Base-by-base conservation (phyloP, 2,329 filamentous ascomycete genomes). In the Calonectria pteridis region DNA sequence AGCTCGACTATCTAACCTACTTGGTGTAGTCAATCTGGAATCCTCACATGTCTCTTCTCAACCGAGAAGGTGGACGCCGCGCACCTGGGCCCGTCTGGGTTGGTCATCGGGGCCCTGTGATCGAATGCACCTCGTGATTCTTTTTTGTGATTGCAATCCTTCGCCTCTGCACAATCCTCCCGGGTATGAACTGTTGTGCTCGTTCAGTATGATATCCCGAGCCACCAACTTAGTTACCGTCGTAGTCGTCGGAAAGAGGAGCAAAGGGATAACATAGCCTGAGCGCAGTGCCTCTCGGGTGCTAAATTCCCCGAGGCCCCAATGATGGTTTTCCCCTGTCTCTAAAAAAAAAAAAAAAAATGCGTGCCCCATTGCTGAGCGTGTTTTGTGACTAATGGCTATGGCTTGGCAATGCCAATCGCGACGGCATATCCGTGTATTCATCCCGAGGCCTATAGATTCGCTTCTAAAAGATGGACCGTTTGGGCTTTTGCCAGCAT, bases 1-100 rank as follows among this genome's bases (percentile, higher is more conserved):
- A 62, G 55, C 20, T 62, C 35, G 55, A 62, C 55, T 62, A 62
- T 40, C 33, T 26, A 62, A 62, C 55, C 35, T 20, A 40, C 55
- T 40, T 62, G 13, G 55, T 62, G 33, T 40, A 62, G 55, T 7
- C 37, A 40, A 40, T 62, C 35, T 62, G 20, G 55, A 62, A 16
- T 18, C 33, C 23, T 40, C 33, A 16, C 6, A 10, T 23, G n/a
- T 10, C 10, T 23, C n/a, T 31, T 18, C 55, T 20, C n/a, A 40
- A 40, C 55, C 14, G 26, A 59, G n/a, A 59, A 59, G 55, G 55
- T 59, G 33, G 33, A 4, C 55, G 33, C 55, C 26, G 13, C 6
- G 7, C 23, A 16, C 33, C n/a, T 14, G 4, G 31, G n/a, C 31
- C n/a, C 20, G 16, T 43, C 3, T 58, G 20, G 29, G 31, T 7